Conservation (phyloP, 2,329 filamentous ascomycete genomes). For the Gnomoniopsis smithogilvyi region DNA sequence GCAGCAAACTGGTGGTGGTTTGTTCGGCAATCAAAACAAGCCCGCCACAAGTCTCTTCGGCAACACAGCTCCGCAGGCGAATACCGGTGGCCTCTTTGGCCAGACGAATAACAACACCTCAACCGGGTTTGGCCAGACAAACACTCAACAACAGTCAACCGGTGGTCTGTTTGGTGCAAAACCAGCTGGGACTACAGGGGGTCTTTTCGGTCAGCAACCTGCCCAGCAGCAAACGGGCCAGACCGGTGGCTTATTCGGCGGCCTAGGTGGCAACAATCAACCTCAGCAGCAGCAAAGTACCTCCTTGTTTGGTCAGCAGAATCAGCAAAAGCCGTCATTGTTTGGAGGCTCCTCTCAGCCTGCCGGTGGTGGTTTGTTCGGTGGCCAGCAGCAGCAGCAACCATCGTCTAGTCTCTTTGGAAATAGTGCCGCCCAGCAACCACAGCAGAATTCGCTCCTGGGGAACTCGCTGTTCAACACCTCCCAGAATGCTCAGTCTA, state of each 20-base stretch:
- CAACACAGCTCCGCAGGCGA: constrained; percentile 28
- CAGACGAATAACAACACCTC: constrained; percentile 27
- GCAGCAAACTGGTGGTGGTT: constrained; percentile 5
- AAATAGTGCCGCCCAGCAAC: constrained; percentile 43
- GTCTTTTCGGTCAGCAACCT: constrained; percentile 47
- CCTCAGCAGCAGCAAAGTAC: constrained; percentile 36
- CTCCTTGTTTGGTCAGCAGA: constrained; percentile 48
- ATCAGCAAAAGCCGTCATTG: constrained; percentile 53
- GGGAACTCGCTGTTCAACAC: constrained; percentile 59
- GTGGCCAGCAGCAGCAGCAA: constrained; percentile 41
- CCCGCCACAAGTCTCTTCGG: constrained; percentile 29
- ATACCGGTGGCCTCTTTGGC: constrained; percentile 36
- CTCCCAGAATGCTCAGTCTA: constrained; percentile 44
- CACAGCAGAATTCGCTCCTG: constrained; percentile 40
- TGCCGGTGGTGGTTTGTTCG: constrained; percentile 53
- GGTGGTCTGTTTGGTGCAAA: constrained; percentile 43
- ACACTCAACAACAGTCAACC: constrained; percentile 21
- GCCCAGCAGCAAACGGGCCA: constrained; percentile 33
- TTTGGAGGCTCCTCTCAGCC: constrained; percentile 46
- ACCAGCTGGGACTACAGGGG: constrained; percentile 35
- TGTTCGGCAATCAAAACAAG: constrained; percentile 24
- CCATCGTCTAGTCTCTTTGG: constrained; percentile 44
- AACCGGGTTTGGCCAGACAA: constrained; percentile 22
- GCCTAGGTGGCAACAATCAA: constrained; percentile 29
- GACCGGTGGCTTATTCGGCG: constrained; percentile 51